These are phyloP conservation scores for Phytophthora multivora DNA, from an alignment of 352 stramenopile species.

Conservation along the genomic window DNA sequence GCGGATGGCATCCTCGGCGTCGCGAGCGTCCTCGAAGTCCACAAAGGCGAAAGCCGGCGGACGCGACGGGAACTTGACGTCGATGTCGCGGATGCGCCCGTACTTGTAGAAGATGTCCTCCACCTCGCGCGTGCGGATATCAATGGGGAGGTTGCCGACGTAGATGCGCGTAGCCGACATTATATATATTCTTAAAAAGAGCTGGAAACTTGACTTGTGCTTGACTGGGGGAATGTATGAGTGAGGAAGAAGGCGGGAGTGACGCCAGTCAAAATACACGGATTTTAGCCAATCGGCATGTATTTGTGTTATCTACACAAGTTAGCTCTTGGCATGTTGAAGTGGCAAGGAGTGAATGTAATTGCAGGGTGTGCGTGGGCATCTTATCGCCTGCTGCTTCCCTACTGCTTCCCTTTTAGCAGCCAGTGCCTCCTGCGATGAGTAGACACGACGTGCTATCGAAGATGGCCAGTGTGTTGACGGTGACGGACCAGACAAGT, in stretches of 20 bases:
- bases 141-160: constrained; percentile 77
- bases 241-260: constrained; percentile 8
- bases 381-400: neutral
- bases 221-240: constrained; percentile 40
- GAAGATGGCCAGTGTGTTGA: constrained; percentile 27
- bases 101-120: constrained; percentile 82
- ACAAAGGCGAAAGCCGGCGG: constrained; percentile 69
- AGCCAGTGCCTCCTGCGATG: constrained; percentile 11
- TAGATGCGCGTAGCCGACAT: constrained; percentile 60
- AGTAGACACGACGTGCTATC: constrained; percentile 23
- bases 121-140: constrained; percentile 75
- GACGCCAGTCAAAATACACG: constrained; percentile 3
- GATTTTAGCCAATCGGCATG: neutral
- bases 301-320: neutral
- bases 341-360: neutral
- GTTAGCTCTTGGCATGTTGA: constrained; percentile 4
- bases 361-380: neutral
- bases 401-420: neutral
- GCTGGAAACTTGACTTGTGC: neutral
- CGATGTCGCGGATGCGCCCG: constrained; percentile 62
- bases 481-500: constrained; percentile 17
- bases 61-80: constrained; percentile 76
- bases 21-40: constrained; percentile 72
- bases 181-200: neutral
- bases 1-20: constrained; percentile 71